These are phyloP conservation scores for Paxillus involutus DNA, from an alignment of 768 basidiomycete species.

Conservation along the genomic window DNA sequence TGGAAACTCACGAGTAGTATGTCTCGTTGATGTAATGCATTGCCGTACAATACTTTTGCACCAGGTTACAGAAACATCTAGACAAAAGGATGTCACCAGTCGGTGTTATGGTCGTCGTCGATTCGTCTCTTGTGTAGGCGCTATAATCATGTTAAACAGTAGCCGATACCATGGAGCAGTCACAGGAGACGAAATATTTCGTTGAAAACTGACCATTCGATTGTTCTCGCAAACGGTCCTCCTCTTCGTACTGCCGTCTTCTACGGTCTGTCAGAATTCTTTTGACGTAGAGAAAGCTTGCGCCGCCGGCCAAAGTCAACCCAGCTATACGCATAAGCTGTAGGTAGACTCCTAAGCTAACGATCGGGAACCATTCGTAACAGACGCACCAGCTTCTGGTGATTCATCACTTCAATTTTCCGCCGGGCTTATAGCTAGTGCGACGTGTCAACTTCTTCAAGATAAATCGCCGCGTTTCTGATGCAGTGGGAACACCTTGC, in stretches of 20 bases:
- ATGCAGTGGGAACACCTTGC: no score
- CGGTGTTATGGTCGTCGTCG: background rate
- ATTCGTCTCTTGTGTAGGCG: conserved; percentile 4
- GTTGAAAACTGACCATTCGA: background rate
- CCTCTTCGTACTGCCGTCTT: conserved; percentile 19
- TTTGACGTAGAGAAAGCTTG: conserved; percentile 31
- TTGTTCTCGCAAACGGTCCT: conserved; percentile 15
- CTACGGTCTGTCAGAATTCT: conserved; percentile 26
- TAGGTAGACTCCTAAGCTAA: background rate
- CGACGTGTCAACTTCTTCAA: background rate
- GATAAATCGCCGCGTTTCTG: background rate
- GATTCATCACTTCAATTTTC: background rate
- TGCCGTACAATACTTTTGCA: no score
- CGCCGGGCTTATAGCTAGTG: background rate
- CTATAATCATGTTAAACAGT: background rate
- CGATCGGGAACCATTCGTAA: background rate
- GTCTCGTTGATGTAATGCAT: no score
- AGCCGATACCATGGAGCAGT: background rate
- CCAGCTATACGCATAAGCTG: conserved; percentile 27
- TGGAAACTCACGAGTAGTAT: no score
- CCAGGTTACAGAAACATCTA: no score
- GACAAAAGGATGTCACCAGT: background rate
- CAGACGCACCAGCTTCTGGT: background rate
- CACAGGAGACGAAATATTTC: conserved; percentile 7
- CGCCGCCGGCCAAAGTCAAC: conserved; percentile 28